A percentile compares a stretch with the other conserved stretches of the same genome.
Conservation (phyloP, 2,329 filamentous ascomycete species). For the Tolypocladium nubicola region DNA sequence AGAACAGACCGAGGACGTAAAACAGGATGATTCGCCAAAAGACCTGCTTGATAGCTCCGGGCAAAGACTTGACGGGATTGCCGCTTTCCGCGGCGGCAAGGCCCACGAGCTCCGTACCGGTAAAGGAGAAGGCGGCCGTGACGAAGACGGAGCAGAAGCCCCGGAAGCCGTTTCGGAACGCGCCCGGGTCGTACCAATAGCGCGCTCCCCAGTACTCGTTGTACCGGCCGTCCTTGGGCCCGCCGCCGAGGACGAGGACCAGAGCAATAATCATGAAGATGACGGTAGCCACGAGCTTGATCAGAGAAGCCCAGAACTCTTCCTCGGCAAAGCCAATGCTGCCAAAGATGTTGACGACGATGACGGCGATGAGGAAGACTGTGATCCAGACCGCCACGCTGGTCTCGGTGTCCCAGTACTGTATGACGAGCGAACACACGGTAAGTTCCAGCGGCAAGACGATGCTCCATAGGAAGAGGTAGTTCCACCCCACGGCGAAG, state of each 20-base stretch:
- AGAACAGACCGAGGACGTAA: constrained; percentile 38
- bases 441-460: constrained; percentile 40
- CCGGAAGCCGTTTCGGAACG: constrained; percentile 59
- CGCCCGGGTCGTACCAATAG: constrained; percentile 32
- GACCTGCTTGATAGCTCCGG: constrained; percentile 69
- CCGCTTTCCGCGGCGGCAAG: constrained; percentile 58
- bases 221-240: constrained; percentile 33
- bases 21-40: constrained; percentile 43
- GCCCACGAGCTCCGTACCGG: constrained; percentile 59
- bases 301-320: constrained; percentile 42
- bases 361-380: constrained; percentile 38
- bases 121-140: constrained; percentile 58
- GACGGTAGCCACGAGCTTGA: constrained; percentile 46
- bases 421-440: constrained; percentile 38
- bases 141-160: constrained; percentile 61
- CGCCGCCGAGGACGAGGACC: constrained; percentile 46
- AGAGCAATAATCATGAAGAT: constrained; percentile 54
- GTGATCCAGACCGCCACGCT: constrained; percentile 41
- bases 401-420: constrained; percentile 38
- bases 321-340: constrained; percentile 43
- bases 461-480: constrained; percentile 37
- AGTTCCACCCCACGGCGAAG: constrained; percentile 39
- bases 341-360: constrained; percentile 44
- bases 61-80: constrained; percentile 61
- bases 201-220: constrained; percentile 31